phyloP scores from a whole-genome alignment of 1,139 yeast species.

The Debaryomycetaceae sp. region DNA sequence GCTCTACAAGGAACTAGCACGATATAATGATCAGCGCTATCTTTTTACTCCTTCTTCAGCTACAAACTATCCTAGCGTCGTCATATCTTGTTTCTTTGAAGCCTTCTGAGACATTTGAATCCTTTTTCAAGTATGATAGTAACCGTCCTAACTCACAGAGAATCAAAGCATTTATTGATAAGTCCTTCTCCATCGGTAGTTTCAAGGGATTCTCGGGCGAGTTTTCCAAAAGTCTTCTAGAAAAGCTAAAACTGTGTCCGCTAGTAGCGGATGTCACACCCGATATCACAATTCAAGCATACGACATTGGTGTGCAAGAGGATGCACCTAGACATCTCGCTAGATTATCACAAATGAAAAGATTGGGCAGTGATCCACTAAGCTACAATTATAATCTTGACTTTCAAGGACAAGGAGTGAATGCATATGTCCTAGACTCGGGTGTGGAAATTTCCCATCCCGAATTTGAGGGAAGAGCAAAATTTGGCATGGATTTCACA shows the following conservation, averaged over 20 bases:
- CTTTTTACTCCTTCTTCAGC: background rate
- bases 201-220: slow-evolving; percentile 65
- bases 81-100: slow-evolving; percentile 24
- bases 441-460: slow-evolving; percentile 60
- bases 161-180: slow-evolving; percentile 42
- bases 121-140: slow-evolving; percentile 37
- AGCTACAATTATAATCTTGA: slow-evolving; percentile 25
- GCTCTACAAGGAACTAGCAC: background rate
- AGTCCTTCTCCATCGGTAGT: slow-evolving; percentile 54
- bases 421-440: slow-evolving; percentile 79
- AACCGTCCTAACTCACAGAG: slow-evolving; percentile 28
- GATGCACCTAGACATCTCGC: slow-evolving; percentile 71
- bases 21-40: background rate
- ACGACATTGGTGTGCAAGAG: slow-evolving; percentile 27
- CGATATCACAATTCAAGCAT: slow-evolving; percentile 52
- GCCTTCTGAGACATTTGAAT: slow-evolving; percentile 29
- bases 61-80: background rate
- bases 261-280: slow-evolving; percentile 57
- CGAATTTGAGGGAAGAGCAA: slow-evolving; percentile 65
- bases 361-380: slow-evolving; percentile 18
- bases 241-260: slow-evolving; percentile 45
- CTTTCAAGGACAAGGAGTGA: slow-evolving; percentile 41
- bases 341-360: slow-evolving; percentile 51
- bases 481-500: slow-evolving; percentile 57
- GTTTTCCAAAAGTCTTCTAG: slow-evolving; percentile 46